Evolutionary conservation across 164 flowering plant species (phyloP).

Genomic region (Warburgia ugandensis): DNA sequence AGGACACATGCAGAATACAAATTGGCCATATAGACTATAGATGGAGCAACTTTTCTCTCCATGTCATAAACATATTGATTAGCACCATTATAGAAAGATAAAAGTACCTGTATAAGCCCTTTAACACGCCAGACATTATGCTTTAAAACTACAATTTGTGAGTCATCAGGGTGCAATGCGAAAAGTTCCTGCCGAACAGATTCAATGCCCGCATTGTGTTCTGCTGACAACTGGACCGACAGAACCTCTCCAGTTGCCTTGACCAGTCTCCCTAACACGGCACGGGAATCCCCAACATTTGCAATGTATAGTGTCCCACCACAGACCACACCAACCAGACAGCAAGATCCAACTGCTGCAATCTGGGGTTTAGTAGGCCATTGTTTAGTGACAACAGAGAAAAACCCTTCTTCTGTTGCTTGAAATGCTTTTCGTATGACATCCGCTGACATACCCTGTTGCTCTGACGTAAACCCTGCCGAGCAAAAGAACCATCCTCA

Average conservation of each 20-base stretch:
- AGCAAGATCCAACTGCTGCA: constrained; percentile 86
- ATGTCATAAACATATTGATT: too few species aligned
- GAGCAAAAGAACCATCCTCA: background rate
- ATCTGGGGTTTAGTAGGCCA: constrained; percentile 72
- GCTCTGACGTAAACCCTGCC: constrained; percentile 53
- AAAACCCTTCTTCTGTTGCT: constrained; percentile 76
- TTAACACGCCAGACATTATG: constrained; percentile 86
- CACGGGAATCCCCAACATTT: constrained; percentile 75
- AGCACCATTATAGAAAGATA: too few species aligned
- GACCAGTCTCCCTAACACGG: constrained; percentile 62
- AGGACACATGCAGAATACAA: too few species aligned
- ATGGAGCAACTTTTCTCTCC: too few species aligned
- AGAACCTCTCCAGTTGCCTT: constrained; percentile 62
- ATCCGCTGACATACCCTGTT: constrained; percentile 56
- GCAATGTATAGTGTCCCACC: constrained; percentile 62
- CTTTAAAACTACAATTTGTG: constrained; percentile 67
- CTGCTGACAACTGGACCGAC: constrained; percentile 52
- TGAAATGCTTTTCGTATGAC: constrained; percentile 66
- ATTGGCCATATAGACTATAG: too few species aligned
- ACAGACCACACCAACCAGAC: constrained; percentile 59
- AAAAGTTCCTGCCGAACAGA: constrained; percentile 62
- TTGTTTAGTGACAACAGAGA: constrained; percentile 52
- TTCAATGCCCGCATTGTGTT: constrained; percentile 58
- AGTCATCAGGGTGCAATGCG: constrained; percentile 70
- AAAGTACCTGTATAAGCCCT: constrained; percentile 85